These are phyloP conservation scores for Coleophoma eucalyptorum DNA, from an alignment of 2,329 filamentous ascomycete genomes.

Conservation along the genomic window DNA sequence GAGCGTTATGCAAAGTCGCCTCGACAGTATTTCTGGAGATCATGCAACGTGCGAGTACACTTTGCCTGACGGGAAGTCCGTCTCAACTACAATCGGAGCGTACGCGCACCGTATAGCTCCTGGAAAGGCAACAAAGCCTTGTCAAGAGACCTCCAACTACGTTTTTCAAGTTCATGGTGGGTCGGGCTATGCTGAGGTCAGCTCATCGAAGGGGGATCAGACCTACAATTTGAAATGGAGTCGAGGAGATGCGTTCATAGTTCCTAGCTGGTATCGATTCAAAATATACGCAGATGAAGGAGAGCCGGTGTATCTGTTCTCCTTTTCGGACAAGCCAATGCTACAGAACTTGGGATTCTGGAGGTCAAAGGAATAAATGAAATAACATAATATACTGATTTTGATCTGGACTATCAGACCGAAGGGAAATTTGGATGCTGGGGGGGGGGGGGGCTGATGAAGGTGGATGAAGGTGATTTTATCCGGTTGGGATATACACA, in stretches of 20 bases:
- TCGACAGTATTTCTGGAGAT: conserved; percentile 27
- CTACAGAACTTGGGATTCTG: conserved; percentile 30
- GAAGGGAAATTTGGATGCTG: too few relatives aligned
- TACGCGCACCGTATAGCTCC: conserved; percentile 33
- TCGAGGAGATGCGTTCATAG: conserved; percentile 36
- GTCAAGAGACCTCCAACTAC: conserved; percentile 34
- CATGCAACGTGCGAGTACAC: conserved; percentile 14
- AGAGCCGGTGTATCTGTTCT: conserved; percentile 34
- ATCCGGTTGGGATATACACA: too few relatives aligned
- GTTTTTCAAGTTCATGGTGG: conserved; percentile 38
- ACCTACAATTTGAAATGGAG: conserved; percentile 29
- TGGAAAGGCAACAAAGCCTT: conserved; percentile 21
- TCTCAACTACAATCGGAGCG: conserved; percentile 30
- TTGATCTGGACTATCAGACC: too few relatives aligned
- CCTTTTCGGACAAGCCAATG: conserved; percentile 38
- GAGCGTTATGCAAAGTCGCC: conserved; percentile 29
- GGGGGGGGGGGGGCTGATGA: too few relatives aligned
- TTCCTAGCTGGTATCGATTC: conserved; percentile 36
- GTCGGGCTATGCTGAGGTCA: conserved; percentile 24
- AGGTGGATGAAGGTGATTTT: too few relatives aligned
- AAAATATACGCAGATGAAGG: conserved; percentile 29
- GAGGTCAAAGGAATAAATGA: neutral
- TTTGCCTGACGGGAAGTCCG: conserved; percentile 27
- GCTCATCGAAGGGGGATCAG: conserved; percentile 18
- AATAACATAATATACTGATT: too few relatives aligned